These are phyloP conservation scores for Coemansia javaensis DNA, from an alignment of 192 early-diverging fungal species.

Conservation along the genomic window DNA sequence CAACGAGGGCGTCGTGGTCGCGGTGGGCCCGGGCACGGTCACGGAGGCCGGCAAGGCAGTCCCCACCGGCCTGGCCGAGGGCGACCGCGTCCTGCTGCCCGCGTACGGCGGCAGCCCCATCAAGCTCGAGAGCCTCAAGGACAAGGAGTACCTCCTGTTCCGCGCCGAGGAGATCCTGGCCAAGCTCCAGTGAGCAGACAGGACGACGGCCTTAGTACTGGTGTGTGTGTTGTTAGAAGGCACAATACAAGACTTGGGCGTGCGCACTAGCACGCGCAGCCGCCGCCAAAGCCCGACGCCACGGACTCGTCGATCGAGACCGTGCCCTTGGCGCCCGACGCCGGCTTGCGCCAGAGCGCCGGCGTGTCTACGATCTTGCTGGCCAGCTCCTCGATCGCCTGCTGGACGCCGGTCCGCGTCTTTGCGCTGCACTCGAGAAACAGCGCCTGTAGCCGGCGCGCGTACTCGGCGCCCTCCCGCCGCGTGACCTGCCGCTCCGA, in stretches of 20 bases:
- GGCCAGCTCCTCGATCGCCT: conserved; percentile 93
- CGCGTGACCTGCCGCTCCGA: conserved; percentile 59
- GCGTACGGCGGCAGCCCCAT: conserved; percentile 90
- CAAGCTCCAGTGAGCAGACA: conserved; percentile 71
- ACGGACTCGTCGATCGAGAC: conserved; percentile 43
- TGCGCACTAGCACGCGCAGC: conserved; percentile 32
- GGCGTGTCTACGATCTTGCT: conserved; percentile 76
- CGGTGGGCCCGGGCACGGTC: conserved; percentile 86
- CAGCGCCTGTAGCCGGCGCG: conserved; percentile 80
- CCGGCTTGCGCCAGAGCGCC: conserved; percentile 61
- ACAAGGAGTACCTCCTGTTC: conserved; percentile 88
- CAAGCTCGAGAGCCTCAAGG: conserved; percentile 68
- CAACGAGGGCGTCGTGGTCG: conserved; percentile 94
- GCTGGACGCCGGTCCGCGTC: conserved; percentile 83
- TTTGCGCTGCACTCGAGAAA: conserved; percentile 98
- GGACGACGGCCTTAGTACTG: no score
- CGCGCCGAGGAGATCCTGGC: conserved; percentile 92
- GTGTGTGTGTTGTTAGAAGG: no score
- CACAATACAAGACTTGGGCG: no score
- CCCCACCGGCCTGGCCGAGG: conserved; percentile 75
- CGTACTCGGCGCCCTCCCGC: conserved; percentile 90
- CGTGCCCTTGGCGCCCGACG: conserved; percentile 19
- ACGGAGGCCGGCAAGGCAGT: conserved; percentile 81
- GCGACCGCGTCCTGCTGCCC: conserved; percentile 95
- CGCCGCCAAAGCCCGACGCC: conserved; percentile 24